Percentiles rank a stretch among this genome's conserved stretches.
phyloP scores from a whole-genome alignment of 306 rosid species.

The Quercus gilva region DNA sequence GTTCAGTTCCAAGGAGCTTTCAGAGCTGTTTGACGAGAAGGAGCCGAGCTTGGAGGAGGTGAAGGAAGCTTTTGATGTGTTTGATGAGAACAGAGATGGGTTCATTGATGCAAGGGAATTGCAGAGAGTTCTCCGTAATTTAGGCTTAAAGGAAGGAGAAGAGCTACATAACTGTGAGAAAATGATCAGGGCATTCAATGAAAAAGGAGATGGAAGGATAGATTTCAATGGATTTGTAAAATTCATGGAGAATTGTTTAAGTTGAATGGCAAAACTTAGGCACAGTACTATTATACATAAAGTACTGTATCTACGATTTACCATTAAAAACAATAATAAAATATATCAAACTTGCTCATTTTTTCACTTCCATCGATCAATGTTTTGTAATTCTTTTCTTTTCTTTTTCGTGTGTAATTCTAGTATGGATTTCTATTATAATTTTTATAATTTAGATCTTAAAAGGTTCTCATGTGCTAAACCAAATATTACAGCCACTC shows the following conservation, averaged over 20 bases:
- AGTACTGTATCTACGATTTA: too few species aligned
- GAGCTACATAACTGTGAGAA: conserved; percentile 47
- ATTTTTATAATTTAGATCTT: background rate
- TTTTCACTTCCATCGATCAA: background rate
- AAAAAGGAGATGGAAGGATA: conserved; percentile 65
- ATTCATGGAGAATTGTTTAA: conserved; percentile 64
- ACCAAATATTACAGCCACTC: background rate
- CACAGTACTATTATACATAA: background rate
- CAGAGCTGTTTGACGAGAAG: conserved; percentile 65
- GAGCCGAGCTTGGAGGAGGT: conserved; percentile 87
- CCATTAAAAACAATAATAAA: background rate
- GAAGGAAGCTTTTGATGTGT: conserved; percentile 82
- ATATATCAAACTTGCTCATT: background rate
- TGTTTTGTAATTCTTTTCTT: background rate
- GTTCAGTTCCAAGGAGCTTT: conserved; percentile 38
- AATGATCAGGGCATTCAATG: conserved; percentile 65
- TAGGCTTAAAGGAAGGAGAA: conserved; percentile 58
- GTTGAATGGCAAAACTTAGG: conserved; percentile 32
- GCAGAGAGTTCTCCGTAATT: conserved; percentile 51
- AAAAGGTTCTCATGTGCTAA: background rate
- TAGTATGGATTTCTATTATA: background rate
- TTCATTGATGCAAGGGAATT: conserved; percentile 70
- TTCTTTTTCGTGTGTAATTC: background rate
- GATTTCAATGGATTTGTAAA: conserved; percentile 73
- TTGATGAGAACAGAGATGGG: conserved; percentile 79